phyloP scores from a whole-genome alignment of 306 rosid genomes.

The Cyamopsis tetragonoloba region DNA sequence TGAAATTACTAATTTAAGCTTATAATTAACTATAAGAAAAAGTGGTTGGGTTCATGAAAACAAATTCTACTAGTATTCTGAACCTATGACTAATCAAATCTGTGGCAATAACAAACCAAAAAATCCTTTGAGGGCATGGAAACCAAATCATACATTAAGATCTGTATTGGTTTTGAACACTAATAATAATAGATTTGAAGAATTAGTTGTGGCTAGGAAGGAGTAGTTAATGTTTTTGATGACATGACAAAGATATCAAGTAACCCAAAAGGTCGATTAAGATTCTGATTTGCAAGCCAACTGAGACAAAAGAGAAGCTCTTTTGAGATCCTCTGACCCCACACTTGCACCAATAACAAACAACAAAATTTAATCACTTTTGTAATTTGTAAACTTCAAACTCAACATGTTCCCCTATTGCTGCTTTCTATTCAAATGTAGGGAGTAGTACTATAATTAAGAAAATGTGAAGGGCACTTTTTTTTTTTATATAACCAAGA shows the following conservation, averaged over 20 bases:
- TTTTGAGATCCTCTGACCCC: slow-evolving; percentile 49
- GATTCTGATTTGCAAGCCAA: slow-evolving; percentile 65
- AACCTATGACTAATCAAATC: slow-evolving; percentile 57
- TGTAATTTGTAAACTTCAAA: neutral
- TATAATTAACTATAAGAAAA: too few species aligned
- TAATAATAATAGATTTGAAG: slow-evolving; percentile 19
- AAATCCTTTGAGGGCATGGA: slow-evolving; percentile 22
- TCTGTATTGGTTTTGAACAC: slow-evolving; percentile 1
- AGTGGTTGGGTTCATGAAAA: slow-evolving; percentile 26
- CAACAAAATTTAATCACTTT: slow-evolving; percentile 32
- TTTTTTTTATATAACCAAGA: too few species aligned
- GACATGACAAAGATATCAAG: slow-evolving; percentile 55
- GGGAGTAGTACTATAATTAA: too few species aligned
- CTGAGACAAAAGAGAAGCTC: slow-evolving; percentile 42
- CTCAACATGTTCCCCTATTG: neutral
- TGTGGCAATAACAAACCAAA: slow-evolving; percentile 23
- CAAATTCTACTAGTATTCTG: slow-evolving; percentile 5
- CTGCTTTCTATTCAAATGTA: neutral
- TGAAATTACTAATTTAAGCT: too few species aligned
- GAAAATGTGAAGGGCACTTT: too few species aligned
- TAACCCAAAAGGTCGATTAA: slow-evolving; percentile 45
- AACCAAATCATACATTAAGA: slow-evolving; percentile 39
- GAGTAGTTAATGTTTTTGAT: slow-evolving; percentile 45
- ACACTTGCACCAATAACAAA: slow-evolving; percentile 32
- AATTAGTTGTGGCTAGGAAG: too few species aligned